Evolutionary conservation across 2,329 filamentous ascomycete genomes (phyloP).

Genomic region (Neofusicoccum sp.): DNA sequence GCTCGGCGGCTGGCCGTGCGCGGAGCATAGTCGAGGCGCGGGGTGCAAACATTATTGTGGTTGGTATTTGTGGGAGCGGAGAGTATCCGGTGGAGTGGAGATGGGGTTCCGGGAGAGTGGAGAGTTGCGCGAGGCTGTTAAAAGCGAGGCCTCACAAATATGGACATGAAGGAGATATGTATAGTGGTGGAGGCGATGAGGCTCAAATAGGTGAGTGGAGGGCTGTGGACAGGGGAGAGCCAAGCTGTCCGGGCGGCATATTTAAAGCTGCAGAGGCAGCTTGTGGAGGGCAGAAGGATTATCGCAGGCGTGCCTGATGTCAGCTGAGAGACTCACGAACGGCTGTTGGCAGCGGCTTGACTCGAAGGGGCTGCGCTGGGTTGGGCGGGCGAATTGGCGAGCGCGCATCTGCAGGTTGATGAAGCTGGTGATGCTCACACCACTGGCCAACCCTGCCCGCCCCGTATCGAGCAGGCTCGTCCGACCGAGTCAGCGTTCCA

Average conservation of each 20-base stretch:
- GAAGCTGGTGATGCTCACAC: conserved; percentile 19
- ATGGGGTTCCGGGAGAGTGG: not conserved
- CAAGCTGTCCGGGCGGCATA: not conserved
- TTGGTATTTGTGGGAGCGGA: not conserved
- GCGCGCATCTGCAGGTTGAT: too few species aligned
- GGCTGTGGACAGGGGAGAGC: not conserved
- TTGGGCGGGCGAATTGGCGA: too few species aligned
- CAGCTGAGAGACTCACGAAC: not conserved
- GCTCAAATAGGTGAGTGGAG: conserved; percentile 8
- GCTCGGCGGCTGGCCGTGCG: conserved; percentile 11
- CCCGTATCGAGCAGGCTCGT: not conserved
- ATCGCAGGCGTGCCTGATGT: not conserved
- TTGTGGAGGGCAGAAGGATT: not conserved
- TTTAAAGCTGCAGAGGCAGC: conserved; percentile 1
- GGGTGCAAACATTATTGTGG: conserved; percentile 4
- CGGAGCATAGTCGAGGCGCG: conserved; percentile 8
- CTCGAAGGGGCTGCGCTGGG: not conserved
- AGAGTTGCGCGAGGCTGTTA: not conserved
- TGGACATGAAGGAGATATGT: conserved; percentile 8
- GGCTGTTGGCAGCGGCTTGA: not conserved
- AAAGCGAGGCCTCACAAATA: not conserved
- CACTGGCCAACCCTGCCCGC: not conserved
- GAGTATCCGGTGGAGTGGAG: not conserved
- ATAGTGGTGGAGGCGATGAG: conserved; percentile 3
- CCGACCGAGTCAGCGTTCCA: conserved; percentile 14